Conservation (phyloP, 768 basidiomycete genomes). For the Asterophora lycoperdoides region DNA sequence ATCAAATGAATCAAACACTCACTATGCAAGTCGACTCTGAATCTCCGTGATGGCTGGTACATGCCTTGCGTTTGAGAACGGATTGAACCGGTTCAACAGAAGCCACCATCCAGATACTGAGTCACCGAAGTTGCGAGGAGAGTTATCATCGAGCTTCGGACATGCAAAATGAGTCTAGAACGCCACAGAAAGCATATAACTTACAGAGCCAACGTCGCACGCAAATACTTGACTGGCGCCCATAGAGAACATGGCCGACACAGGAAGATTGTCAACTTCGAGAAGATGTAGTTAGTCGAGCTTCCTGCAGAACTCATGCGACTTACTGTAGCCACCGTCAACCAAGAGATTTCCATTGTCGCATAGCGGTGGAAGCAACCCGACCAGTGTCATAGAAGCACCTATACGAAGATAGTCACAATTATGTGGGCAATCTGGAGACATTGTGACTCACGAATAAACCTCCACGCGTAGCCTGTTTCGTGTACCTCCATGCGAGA, state of each 20-base stretch:
- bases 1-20: slow-evolving; percentile 28
- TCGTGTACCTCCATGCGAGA: slow-evolving; percentile 97
- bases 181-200: slow-evolving; percentile 21
- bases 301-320: not conserved
- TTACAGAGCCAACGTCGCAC: slow-evolving; percentile 85
- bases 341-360: slow-evolving; percentile 92
- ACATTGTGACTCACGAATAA: slow-evolving; percentile 56
- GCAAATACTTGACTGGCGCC: slow-evolving; percentile 91
- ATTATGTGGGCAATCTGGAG: slow-evolving; percentile 4
- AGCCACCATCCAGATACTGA: slow-evolving; percentile 97
- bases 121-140: slow-evolving; percentile 92
- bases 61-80: slow-evolving; percentile 71
- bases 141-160: slow-evolving; percentile 84
- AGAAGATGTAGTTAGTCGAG: slow-evolving; percentile 2
- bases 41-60: slow-evolving; percentile 92
- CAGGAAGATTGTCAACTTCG: slow-evolving; percentile 85
- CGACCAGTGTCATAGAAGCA: slow-evolving; percentile 96
- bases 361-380: slow-evolving; percentile 89
- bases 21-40: slow-evolving; percentile 94
- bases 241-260: slow-evolving; percentile 87
- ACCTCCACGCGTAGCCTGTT: slow-evolving; percentile 98
- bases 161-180: not conserved
- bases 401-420: slow-evolving; percentile 38
- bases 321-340: slow-evolving; percentile 83
- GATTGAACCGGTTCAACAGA: slow-evolving; percentile 88